A percentile compares a stretch with the other conserved stretches of the same genome.
These are phyloP conservation scores for Pterocarpus santalinus DNA, from an alignment of 306 rosid species.

Conservation along the genomic window DNA sequence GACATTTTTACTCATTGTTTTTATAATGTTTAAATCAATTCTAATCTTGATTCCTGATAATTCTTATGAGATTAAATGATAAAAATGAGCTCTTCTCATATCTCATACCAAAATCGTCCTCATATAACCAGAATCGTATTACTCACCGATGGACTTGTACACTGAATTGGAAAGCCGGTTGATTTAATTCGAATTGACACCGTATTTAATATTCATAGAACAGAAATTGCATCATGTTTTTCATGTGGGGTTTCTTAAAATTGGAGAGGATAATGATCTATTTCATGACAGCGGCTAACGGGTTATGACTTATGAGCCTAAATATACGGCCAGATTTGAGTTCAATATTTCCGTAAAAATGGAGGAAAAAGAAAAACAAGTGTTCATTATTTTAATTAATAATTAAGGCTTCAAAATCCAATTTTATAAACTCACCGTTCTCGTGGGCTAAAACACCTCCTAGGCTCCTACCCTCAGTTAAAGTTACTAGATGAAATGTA, in stretches of 20 bases:
- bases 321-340: neutral
- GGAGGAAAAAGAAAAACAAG: too few relatives aligned
- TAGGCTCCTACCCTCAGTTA: too few relatives aligned
- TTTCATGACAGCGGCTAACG: neutral
- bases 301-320: neutral
- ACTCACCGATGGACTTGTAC: neutral
- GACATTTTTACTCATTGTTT: neutral
- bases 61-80: neutral
- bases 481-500: too few relatives aligned
- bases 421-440: too few relatives aligned
- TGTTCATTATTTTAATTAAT: too few relatives aligned
- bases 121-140: too few relatives aligned
- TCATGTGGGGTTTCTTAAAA: neutral
- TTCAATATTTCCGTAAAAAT: neutral
- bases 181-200: slow-evolving; percentile 19
- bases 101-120: neutral
- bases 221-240: slow-evolving; percentile 15
- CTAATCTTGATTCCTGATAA: too few relatives aligned
- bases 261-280: neutral
- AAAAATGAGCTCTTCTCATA: neutral
- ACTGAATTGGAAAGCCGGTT: slow-evolving; percentile 22
- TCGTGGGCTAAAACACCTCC: too few relatives aligned
- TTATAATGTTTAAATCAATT: neutral
- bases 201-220: slow-evolving; percentile 4
- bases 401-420: too few relatives aligned